phyloP scores from a whole-genome alignment of 1,284 basidiomycete species.

The Ceratobasidium sp. region DNA sequence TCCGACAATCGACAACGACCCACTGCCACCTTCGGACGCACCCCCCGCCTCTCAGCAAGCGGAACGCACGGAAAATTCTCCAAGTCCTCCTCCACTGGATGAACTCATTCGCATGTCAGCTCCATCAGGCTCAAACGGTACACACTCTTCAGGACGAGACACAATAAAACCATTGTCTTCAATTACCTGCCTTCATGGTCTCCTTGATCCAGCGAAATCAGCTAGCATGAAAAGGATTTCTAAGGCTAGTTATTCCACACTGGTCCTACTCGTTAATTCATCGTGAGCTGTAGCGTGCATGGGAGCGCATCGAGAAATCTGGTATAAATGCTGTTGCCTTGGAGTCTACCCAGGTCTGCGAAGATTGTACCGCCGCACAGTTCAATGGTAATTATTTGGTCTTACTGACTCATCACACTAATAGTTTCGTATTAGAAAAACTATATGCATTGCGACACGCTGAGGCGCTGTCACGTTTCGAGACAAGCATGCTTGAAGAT shows the following conservation, averaged over 20 bases:
- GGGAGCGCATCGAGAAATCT: conserved; percentile 16
- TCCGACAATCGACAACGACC: not conserved
- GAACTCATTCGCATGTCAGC: conserved; percentile 5
- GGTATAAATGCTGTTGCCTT: not conserved
- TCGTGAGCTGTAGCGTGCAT: conserved; percentile 17
- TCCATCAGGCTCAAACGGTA: not conserved
- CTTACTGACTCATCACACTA: not conserved
- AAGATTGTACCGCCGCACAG: conserved; percentile 27
- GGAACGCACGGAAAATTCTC: not conserved
- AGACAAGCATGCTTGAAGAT: conserved; percentile 12
- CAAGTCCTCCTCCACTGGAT: conserved; percentile 25
- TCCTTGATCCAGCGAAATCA: conserved; percentile 36
- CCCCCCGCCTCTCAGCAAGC: not conserved
- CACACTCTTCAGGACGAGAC: not conserved
- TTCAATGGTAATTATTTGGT: conserved; percentile 26
- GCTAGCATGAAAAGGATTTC: conserved; percentile 44
- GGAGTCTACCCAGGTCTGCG: conserved; percentile 41
- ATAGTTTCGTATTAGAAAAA: conserved; percentile 31
- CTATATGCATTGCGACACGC: conserved; percentile 39
- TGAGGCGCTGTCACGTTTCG: conserved; percentile 23
- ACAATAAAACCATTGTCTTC: not conserved
- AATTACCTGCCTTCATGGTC: conserved; percentile 40
- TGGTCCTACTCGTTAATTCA: not conserved
- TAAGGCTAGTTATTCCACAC: not conserved
- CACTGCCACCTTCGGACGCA: not conserved